A percentile compares a stretch with the other conserved stretches of the same genome.
phyloP scores from a whole-genome alignment of 805 yeast species.

The Candida yuanshanica region DNA sequence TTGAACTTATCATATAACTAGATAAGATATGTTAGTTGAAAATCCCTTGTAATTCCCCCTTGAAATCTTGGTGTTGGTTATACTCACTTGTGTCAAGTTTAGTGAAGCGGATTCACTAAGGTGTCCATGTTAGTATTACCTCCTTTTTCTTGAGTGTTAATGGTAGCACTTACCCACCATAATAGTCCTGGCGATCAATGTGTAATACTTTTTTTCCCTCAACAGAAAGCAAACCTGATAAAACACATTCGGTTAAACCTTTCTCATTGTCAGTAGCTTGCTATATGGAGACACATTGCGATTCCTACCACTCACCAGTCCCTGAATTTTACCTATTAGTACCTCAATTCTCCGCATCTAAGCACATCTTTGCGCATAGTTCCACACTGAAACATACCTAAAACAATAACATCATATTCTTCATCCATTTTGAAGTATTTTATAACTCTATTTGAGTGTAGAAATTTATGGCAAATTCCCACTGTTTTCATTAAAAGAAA shows the following conservation, averaged over 20 bases:
- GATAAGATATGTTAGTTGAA: slow-evolving; percentile 8
- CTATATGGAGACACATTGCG: slow-evolving; percentile 1
- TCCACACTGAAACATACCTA: slow-evolving; percentile 48
- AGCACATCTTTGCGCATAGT: background rate
- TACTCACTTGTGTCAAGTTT: slow-evolving; percentile 49
- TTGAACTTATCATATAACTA: slow-evolving; percentile 80
- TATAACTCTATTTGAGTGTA: background rate
- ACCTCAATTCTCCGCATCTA: background rate
- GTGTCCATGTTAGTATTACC: background rate
- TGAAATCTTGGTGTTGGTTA: too few relatives aligned
- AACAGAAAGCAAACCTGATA: slow-evolving; percentile 91
- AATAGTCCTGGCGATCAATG: slow-evolving; percentile 93
- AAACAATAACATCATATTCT: slow-evolving; percentile 91
- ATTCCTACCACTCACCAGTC: slow-evolving; percentile 24
- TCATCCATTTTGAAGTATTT: slow-evolving; percentile 68
- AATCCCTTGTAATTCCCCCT: too few relatives aligned
- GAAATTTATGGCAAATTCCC: too few relatives aligned
- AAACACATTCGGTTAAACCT: slow-evolving; percentile 95
- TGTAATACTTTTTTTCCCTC: slow-evolving; percentile 97
- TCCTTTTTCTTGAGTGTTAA: too few relatives aligned
- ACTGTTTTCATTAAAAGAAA: too few relatives aligned
- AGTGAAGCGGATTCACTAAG: slow-evolving; percentile 71
- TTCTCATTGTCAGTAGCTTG: slow-evolving; percentile 18
- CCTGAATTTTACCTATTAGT: slow-evolving; percentile 16
- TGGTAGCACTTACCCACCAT: slow-evolving; percentile 67